Base-by-base conservation (phyloP, 2,329 filamentous ascomycete species). In the Ustulina deusta region DNA sequence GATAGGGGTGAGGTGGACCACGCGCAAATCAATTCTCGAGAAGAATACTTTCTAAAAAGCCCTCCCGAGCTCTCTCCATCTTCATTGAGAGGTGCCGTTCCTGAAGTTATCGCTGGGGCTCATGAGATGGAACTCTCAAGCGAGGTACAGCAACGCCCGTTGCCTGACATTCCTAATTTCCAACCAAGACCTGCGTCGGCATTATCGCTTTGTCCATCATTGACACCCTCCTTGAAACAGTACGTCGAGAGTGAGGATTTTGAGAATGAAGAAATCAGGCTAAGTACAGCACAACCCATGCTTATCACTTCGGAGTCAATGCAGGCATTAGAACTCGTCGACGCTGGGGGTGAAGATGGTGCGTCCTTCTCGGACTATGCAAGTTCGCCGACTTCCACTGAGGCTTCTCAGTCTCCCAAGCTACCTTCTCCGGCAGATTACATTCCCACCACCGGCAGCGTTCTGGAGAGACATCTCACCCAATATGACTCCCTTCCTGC, bases 161-260 rank as follows among this genome's bases (percentile, higher is more conserved):
- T 78, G 15, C 76, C 76, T 9, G 74, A 78, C n/a, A 63, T 75
- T 15, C 77, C 76, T 2, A 70, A 61, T 22, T 17, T 46, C n/a
- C 61, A 65, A 27, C 68, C 72, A 36, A 74, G 74, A 40, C 73
- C 69, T 46, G 51, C 70, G 7, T 79, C 77, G 1, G 70, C 66
- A 22, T 76, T 72, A 10, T 78, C 77, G 10, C 44, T 76, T 49
- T 78, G 77, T 27, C 76, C 76, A 32, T 79, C 77, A 3, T 65
- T 79, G 25, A 79, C 77, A 11, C 75, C 77, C 7, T 78, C 77
- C 7, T 59, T 79, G 52, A 74, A 70, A 60, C 70, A 74, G 32
- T 78, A 77, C 22, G 76, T 73, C 38, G 74, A 79, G 27, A 76
- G 75, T 54, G 76, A 74, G n/a, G 75, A 76, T 44, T 78, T 79